Evolutionary conservation across 371 early-diverging fungal species (phyloP).

Genomic region (Sporodiniella umbellata): DNA sequence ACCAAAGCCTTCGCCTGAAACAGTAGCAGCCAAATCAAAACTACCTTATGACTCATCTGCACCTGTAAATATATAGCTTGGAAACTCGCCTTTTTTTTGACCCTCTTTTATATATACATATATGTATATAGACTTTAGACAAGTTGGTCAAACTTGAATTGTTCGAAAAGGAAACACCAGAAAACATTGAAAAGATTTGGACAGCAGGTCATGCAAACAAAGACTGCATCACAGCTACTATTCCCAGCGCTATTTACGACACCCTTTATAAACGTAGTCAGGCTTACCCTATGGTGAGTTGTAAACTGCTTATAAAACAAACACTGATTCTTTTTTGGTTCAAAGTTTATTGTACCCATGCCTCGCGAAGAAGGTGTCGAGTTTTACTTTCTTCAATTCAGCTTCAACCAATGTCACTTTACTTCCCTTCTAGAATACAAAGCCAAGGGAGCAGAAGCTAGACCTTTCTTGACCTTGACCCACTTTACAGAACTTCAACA

Average conservation of each 20-base stretch:
- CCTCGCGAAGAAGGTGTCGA: conserved; percentile 84
- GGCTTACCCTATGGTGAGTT: conserved; percentile 78
- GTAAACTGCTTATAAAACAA: too few species aligned
- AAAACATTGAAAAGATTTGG: conserved; percentile 80
- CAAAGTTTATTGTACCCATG: conserved; percentile 83
- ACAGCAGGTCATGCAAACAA: conserved; percentile 72
- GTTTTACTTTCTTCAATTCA: conserved; percentile 83
- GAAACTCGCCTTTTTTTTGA: neutral
- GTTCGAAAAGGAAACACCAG: conserved; percentile 58
- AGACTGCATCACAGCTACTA: conserved; percentile 72
- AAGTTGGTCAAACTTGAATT: conserved; percentile 77
- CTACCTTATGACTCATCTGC: conserved; percentile 46
- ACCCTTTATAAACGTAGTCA: conserved; percentile 60
- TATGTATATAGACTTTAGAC: conserved; percentile 63
- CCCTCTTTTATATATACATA: too few species aligned
- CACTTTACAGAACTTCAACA: conserved; percentile 85
- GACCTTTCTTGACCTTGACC: conserved; percentile 82
- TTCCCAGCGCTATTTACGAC: conserved; percentile 72
- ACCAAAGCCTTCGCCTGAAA: conserved; percentile 25
- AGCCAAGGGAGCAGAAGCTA: conserved; percentile 72
- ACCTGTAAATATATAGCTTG: conserved; percentile 20
- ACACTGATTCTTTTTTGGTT: neutral
- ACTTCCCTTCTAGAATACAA: conserved; percentile 92
- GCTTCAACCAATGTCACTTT: conserved; percentile 79
- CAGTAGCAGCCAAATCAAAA: conserved; percentile 28